phyloP scores from a whole-genome alignment of 257 asterid species.

The Solanum acaule region DNA sequence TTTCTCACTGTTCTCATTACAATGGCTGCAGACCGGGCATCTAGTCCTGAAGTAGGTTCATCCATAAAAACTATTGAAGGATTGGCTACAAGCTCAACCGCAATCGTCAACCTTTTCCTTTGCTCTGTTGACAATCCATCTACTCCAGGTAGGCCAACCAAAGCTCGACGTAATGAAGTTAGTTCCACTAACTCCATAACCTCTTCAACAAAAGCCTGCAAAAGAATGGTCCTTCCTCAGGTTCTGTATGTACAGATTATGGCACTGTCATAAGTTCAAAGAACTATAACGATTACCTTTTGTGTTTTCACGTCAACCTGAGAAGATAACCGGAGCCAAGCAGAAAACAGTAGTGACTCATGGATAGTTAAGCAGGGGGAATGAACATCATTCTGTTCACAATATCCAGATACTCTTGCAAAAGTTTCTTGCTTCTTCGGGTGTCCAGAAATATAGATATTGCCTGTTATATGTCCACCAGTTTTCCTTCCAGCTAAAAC shows the following conservation, averaged over 20 bases:
- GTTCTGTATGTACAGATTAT: not conserved
- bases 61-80: constrained; percentile 93
- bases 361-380: constrained; percentile 81
- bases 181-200: constrained; percentile 81
- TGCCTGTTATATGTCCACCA: constrained; percentile 75
- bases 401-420: constrained; percentile 86
- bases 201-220: constrained; percentile 74
- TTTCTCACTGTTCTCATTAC: constrained; percentile 94
- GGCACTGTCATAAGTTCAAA: not conserved
- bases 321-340: constrained; percentile 76
- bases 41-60: constrained; percentile 89
- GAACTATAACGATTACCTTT: constrained; percentile 29
- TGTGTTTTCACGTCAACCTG: constrained; percentile 53
- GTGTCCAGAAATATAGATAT: constrained; percentile 58
- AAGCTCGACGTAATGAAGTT: constrained; percentile 43
- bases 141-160: constrained; percentile 81
- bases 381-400: constrained; percentile 86
- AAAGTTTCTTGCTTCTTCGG: constrained; percentile 85
- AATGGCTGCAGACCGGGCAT: constrained; percentile 88
- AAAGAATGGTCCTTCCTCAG: not conserved
- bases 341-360: constrained; percentile 77
- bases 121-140: constrained; percentile 80
- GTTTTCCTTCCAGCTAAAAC: constrained; percentile 95
- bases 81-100: constrained; percentile 81
- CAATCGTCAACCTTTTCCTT: constrained; percentile 76